Conservation (phyloP, 2,329 filamentous ascomycete genomes). For the Aspergillus thermomutatus region DNA sequence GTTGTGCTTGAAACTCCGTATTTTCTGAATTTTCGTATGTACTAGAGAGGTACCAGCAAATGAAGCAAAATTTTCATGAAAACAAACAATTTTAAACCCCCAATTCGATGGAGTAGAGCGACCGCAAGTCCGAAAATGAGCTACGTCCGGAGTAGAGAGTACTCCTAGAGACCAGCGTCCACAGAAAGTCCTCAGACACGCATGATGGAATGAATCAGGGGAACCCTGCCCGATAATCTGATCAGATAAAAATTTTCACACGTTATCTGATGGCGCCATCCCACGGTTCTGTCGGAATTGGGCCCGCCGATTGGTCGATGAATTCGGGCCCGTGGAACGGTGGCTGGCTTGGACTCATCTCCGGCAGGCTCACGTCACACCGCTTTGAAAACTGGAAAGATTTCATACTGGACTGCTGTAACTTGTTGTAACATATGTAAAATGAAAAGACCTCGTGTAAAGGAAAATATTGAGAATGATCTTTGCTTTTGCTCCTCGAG, state of each 20-base stretch:
- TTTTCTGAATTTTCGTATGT: background rate
- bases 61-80: background rate
- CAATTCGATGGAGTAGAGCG: background rate
- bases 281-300: conserved; percentile 1
- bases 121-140: background rate
- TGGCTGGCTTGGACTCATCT: background rate
- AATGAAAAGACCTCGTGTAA: too few relatives aligned
- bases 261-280: conserved; percentile 24
- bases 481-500: too few relatives aligned
- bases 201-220: background rate
- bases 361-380: too few relatives aligned
- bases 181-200: too few relatives aligned
- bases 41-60: background rate
- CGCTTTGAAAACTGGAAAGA: too few relatives aligned
- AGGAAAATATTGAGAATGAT: too few relatives aligned
- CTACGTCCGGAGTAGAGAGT: background rate
- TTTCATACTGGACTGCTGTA: background rate
- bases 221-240: conserved; percentile 16
- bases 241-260: conserved; percentile 24
- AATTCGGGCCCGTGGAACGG: background rate
- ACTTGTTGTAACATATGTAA: background rate
- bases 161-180: too few relatives aligned
- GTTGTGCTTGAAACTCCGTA: too few relatives aligned
- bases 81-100: background rate
- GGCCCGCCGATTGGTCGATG: background rate